These are phyloP conservation scores for Hymenoscyphus occultus DNA, from an alignment of 2,329 filamentous ascomycete genomes.

Conservation along the genomic window DNA sequence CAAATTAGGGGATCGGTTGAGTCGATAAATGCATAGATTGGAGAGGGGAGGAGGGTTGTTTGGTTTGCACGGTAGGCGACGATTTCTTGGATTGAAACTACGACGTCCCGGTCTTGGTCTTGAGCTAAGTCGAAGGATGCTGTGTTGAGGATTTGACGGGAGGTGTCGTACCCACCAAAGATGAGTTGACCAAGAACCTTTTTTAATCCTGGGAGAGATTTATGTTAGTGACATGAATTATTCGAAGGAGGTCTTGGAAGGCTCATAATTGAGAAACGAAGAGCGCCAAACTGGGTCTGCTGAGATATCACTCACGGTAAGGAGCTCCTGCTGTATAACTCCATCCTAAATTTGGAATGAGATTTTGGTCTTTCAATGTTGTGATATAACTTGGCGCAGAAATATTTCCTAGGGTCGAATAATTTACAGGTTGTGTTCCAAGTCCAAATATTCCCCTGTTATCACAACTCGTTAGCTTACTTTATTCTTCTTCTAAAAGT, in stretches of 20 bases:
- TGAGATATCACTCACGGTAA: conserved; percentile 36
- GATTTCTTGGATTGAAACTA: conserved; percentile 37
- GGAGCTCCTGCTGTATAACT: conserved; percentile 43
- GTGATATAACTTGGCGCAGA: conserved; percentile 4
- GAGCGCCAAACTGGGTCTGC: not conserved
- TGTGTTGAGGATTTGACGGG: conserved; percentile 38
- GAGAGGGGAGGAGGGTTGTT: conserved; percentile 25
- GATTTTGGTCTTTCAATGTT: conserved; percentile 26
- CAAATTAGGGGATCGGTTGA: conserved; percentile 41
- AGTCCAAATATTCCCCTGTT: conserved; percentile 19
- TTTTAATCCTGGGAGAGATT: conserved; percentile 19
- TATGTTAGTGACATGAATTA: not conserved
- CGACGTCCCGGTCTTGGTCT: conserved; percentile 39
- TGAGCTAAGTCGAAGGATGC: conserved; percentile 39
- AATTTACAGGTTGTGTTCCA: conserved; percentile 21
- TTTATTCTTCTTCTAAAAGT: not conserved
- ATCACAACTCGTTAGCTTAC: not conserved
- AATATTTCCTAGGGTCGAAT: conserved; percentile 17
- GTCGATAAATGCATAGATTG: conserved; percentile 36
- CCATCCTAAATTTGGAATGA: conserved; percentile 39
- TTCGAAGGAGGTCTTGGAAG: too few species aligned
- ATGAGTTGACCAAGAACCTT: conserved; percentile 40
- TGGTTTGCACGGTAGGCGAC: conserved; percentile 24
- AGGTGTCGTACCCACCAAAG: conserved; percentile 41
- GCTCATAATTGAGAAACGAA: too few species aligned